Conservation (phyloP, 768 basidiomycete genomes). For the Crepidotus variabilis region DNA sequence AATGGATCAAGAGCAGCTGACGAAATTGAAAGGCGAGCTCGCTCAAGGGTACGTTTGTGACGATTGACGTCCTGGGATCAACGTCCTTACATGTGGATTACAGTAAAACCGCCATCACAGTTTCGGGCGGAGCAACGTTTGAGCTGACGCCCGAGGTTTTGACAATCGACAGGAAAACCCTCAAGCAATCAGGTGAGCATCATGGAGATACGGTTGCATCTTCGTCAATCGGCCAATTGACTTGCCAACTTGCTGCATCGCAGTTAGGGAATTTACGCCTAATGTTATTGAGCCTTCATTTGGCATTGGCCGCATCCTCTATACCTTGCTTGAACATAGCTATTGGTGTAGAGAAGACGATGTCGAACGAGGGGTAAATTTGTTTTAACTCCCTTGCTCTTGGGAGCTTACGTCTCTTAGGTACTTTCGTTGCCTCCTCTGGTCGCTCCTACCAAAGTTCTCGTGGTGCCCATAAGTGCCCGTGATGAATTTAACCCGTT, state of each 20-base stretch:
- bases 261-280: constrained; percentile 93
- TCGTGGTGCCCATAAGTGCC: constrained; percentile 91
- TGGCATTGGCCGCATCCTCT: constrained; percentile 94
- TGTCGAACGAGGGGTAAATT: constrained; percentile 78
- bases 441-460: constrained; percentile 93
- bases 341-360: constrained; percentile 96
- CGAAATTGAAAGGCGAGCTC: constrained; percentile 67
- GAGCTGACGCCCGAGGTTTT: constrained; percentile 69
- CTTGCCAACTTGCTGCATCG: constrained; percentile 7
- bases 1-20: constrained; percentile 63
- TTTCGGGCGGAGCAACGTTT: constrained; percentile 64
- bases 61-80: neutral
- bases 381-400: constrained; percentile 1
- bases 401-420: constrained; percentile 31
- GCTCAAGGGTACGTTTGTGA: constrained; percentile 57
- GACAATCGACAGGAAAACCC: constrained; percentile 76
- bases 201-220: neutral
- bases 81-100: neutral
- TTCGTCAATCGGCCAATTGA: constrained; percentile 3
- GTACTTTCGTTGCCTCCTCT: constrained; percentile 87
- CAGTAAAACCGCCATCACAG: constrained; percentile 53
- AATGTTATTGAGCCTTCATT: constrained; percentile 99
- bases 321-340: constrained; percentile 89
- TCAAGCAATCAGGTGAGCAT: constrained; percentile 79
- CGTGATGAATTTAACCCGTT: constrained; percentile 82